Evolutionary conservation across 768 basidiomycete species (phyloP), one percentile per base, ranked within the genome.

Genomic region (Gloeopeniophorella convolvens): DNA sequence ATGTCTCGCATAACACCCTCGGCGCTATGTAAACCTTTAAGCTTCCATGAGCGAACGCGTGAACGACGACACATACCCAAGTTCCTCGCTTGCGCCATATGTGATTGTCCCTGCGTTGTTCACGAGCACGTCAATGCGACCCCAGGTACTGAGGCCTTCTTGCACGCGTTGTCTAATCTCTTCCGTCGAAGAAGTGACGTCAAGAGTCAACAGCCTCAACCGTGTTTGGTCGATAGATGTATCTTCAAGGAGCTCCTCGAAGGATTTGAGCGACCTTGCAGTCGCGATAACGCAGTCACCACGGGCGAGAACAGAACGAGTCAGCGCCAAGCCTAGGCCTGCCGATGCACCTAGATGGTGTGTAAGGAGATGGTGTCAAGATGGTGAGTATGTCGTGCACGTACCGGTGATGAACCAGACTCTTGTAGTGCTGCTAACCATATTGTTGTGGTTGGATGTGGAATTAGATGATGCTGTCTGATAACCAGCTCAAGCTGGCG

Each of bases 381-480:
- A 40, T n/a, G 24, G 6, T 5, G 15, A 28, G 9, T 20, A 26
- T 8, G 28, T 32, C 8, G 18, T 35, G 16, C 12, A 31, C 43
- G 23, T 6, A 55, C 54, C 54, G 18, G 54, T 55, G 33, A 55
- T 46, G 6, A 55, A 33, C 54, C 54, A 50, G 21, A 50, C 48
- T 35, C 32, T 45, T 41, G 36, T 4, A 15, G n/a, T 18, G 27
- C 9, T 18, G 23, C 35, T 23, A 26, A 16, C 35, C 50, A 40
- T 51, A 34, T 6, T 33, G 18, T 11, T 20, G 16, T 23, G 4
- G 15, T n/a, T n/a, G 30, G 15, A n/a, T 6, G 3, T 5, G 3
- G 15, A 3, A 13, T n/a, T n/a, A n/a, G 33, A 18, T 26, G 16
- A 39, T 21, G 20, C 16, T 27, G 37, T 21, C 37, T 13, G 18